phyloP scores from a whole-genome alignment of 352 stramenopile species.

The Phytophthora europaea region DNA sequence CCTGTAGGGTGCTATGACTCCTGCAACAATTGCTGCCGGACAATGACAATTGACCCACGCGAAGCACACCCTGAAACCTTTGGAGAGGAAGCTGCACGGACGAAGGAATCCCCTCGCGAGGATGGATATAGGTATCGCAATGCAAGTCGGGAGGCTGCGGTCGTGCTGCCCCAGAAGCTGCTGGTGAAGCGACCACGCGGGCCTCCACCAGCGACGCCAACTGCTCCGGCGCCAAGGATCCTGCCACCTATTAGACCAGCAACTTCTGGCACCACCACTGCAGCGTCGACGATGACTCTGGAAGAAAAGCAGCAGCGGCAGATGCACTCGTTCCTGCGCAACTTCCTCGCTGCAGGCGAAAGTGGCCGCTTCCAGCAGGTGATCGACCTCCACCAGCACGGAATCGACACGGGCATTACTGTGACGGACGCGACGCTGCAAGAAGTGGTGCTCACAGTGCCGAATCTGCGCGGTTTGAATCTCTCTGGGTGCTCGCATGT shows the following conservation, averaged over 20 bases:
- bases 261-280: slow-evolving; percentile 1
- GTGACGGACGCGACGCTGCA: slow-evolving; percentile 93
- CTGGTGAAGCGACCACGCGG: slow-evolving; percentile 47
- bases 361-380: slow-evolving; percentile 72
- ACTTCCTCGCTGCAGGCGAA: slow-evolving; percentile 88
- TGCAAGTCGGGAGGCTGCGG: slow-evolving; percentile 3
- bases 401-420: slow-evolving; percentile 83
- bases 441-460: slow-evolving; percentile 86
- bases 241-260: slow-evolving; percentile 40
- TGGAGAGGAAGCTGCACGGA: slow-evolving; percentile 19
- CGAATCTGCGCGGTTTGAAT: slow-evolving; percentile 69
- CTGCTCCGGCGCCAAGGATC: not conserved
- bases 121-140: slow-evolving; percentile 20
- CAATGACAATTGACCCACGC: slow-evolving; percentile 34
- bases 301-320: slow-evolving; percentile 77
- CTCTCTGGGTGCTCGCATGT: slow-evolving; percentile 78
- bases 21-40: not conserved
- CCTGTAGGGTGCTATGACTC: not conserved
- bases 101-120: slow-evolving; percentile 21
- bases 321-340: slow-evolving; percentile 93
- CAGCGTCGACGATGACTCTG: slow-evolving; percentile 41
- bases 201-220: slow-evolving; percentile 14
- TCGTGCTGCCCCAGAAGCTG: slow-evolving; percentile 31
- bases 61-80: slow-evolving; percentile 20
- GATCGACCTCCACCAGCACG: slow-evolving; percentile 90